phyloP scores from a whole-genome alignment of 1,284 basidiomycete species.

The Naganishia albida region DNA sequence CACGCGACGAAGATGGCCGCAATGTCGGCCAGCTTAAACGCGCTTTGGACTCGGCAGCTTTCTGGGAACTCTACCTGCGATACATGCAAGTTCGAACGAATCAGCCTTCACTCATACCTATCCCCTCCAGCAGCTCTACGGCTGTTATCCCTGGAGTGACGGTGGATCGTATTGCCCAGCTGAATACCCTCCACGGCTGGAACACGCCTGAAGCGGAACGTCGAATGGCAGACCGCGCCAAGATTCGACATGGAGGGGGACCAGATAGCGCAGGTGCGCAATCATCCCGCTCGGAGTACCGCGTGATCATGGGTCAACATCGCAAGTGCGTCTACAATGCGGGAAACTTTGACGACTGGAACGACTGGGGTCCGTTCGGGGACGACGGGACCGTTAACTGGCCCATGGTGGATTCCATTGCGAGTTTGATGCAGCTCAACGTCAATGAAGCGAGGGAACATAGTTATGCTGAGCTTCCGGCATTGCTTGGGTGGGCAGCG shows the following conservation, averaged over 20 bases:
- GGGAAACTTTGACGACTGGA: slow-evolving; percentile 39
- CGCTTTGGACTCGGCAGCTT: slow-evolving; percentile 11
- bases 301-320: slow-evolving; percentile 41
- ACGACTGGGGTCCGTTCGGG: slow-evolving; percentile 46
- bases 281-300: slow-evolving; percentile 28
- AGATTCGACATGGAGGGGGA: slow-evolving; percentile 2
- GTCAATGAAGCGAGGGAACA: slow-evolving; percentile 38
- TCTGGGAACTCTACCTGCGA: slow-evolving; percentile 20
- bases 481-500: slow-evolving; percentile 31
- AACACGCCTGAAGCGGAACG: slow-evolving; percentile 17
- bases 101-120: not conserved
- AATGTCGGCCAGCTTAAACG: slow-evolving; percentile 13
- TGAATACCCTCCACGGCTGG: slow-evolving; percentile 22
- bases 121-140: not conserved
- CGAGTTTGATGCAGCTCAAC: slow-evolving; percentile 48
- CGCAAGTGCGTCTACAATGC: slow-evolving; percentile 43
- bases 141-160: not conserved
- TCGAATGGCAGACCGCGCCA: slow-evolving; percentile 18
- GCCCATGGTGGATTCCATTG: slow-evolving; percentile 45
- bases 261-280: slow-evolving; percentile 8
- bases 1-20: not conserved
- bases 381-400: slow-evolving; percentile 46
- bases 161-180: slow-evolving; percentile 8
- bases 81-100: slow-evolving; percentile 5
- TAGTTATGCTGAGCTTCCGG: slow-evolving; percentile 16